These are phyloP conservation scores for Jatropha podagrica DNA, from an alignment of 441 rosid species.

Conservation along the genomic window DNA sequence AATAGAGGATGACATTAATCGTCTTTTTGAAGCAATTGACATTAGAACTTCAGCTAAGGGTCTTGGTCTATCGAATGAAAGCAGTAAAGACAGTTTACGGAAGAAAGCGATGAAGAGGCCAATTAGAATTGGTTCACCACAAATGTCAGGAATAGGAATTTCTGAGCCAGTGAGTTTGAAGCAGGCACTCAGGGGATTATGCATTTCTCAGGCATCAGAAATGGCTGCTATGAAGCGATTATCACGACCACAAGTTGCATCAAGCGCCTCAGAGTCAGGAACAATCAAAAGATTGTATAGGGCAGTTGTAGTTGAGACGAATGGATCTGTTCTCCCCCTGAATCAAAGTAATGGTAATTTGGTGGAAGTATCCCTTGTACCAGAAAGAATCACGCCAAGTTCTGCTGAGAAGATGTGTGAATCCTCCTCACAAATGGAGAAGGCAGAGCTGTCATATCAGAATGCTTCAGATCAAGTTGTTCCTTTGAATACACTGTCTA, in stretches of 20 bases:
- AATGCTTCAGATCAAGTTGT: constrained; percentile 31
- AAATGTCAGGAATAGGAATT: constrained; percentile 62
- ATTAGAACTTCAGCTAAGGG: constrained; percentile 45
- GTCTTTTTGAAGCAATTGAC: constrained; percentile 69
- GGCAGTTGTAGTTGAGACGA: constrained; percentile 62
- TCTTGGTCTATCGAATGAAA: constrained; percentile 27
- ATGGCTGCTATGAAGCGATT: constrained; percentile 82
- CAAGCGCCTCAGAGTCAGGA: constrained; percentile 55
- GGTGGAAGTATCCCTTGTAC: constrained; percentile 66
- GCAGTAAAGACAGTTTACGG: constrained; percentile 41
- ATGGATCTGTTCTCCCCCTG: constrained; percentile 45
- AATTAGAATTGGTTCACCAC: constrained; percentile 56
- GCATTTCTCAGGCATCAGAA: constrained; percentile 85
- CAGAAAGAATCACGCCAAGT: constrained; percentile 38
- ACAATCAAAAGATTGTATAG: constrained; percentile 60
- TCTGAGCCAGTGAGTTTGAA: constrained; percentile 73
- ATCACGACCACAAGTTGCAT: constrained; percentile 46
- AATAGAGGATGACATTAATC: constrained; percentile 71
- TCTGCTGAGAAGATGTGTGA: constrained; percentile 32
- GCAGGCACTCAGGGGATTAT: constrained; percentile 83
- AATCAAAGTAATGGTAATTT: constrained; percentile 45
- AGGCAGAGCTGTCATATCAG: constrained; percentile 31
- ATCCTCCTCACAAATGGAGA: constrained; percentile 27
- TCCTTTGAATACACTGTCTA: constrained; percentile 28
- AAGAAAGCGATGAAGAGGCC: constrained; percentile 82